phyloP scores from a whole-genome alignment of 1,284 basidiomycete species.

The Tausonia pullulans region DNA sequence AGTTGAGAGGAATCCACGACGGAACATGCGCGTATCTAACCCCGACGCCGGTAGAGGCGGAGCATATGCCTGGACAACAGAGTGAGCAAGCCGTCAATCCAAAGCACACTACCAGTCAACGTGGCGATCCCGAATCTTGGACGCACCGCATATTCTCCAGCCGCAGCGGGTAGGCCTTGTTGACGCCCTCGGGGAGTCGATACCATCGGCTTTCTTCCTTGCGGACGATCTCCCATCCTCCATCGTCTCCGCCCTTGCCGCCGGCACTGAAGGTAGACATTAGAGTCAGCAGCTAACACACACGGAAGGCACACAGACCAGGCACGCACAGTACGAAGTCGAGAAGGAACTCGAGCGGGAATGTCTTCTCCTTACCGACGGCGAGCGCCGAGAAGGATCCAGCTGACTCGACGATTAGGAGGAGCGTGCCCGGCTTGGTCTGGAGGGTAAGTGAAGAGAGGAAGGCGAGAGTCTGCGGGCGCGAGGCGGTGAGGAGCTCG shows the following conservation, averaged over 20 bases:
- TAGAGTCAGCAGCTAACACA: neutral
- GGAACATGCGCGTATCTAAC: neutral
- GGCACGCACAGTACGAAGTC: slow-evolving; percentile 22
- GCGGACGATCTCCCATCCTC: slow-evolving; percentile 29
- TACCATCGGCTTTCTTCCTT: slow-evolving; percentile 33
- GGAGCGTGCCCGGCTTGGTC: slow-evolving; percentile 30
- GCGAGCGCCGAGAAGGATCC: slow-evolving; percentile 27
- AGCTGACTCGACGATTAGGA: slow-evolving; percentile 37
- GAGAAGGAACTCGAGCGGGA: slow-evolving; percentile 28
- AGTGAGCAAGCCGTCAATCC: neutral
- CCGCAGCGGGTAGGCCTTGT: slow-evolving; percentile 31
- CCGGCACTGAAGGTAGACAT: neutral
- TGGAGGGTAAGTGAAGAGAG: slow-evolving; percentile 28
- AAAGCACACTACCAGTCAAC: neutral
- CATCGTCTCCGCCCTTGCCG: slow-evolving; percentile 14
- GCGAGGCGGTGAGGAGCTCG: slow-evolving; percentile 36
- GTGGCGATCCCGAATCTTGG: neutral
- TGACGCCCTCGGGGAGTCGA: slow-evolving; percentile 29
- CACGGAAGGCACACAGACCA: neutral
- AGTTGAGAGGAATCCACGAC: too few relatives aligned
- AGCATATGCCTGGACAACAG: neutral
- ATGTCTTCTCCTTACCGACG: slow-evolving; percentile 25
- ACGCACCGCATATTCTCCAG: slow-evolving; percentile 35
- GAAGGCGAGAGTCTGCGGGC: slow-evolving; percentile 31
- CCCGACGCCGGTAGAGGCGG: slow-evolving; percentile 3